These are phyloP conservation scores for Hanseniaspora pseudoguilliermondii DNA, from an alignment of 805 yeast species.

Conservation along the genomic window DNA sequence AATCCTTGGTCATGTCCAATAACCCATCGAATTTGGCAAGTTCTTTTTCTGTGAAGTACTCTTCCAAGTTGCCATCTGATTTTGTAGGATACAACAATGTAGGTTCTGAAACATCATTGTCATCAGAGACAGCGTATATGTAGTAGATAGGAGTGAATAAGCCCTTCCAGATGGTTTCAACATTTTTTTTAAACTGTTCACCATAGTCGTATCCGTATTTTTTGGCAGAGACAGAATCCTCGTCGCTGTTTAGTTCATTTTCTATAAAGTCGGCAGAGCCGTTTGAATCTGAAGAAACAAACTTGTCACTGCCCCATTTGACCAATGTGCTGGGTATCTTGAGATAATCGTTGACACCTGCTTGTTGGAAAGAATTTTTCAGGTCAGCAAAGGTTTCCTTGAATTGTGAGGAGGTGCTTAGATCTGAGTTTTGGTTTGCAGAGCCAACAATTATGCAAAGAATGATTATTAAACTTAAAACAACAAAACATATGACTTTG, in stretches of 20 bases:
- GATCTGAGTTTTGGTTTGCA: background rate
- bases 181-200: conserved; percentile 3
- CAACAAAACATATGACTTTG: background rate
- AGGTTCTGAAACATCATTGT: background rate
- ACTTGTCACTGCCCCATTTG: conserved; percentile 10
- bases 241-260: background rate
- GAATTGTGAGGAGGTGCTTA: background rate
- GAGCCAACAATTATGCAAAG: background rate
- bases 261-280: background rate
- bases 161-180: conserved; percentile 12
- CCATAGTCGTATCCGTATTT: conserved; percentile 11
- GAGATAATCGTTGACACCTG: background rate
- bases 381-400: conserved; percentile 1
- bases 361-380: background rate
- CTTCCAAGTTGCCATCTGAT: conserved; percentile 1
- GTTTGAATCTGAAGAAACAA: background rate
- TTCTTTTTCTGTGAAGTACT: background rate
- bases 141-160: conserved; percentile 12
- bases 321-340: background rate
- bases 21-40: background rate
- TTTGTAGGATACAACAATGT: conserved; percentile 6
- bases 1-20: conserved; percentile 7
- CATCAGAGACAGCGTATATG: conserved; percentile 1
- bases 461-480: background rate
- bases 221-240: background rate